Percentiles rank a stretch among this genome's conserved stretches.
These are phyloP conservation scores for Lentinula sp. DNA, from an alignment of 768 basidiomycete genomes.

Conservation along the genomic window DNA sequence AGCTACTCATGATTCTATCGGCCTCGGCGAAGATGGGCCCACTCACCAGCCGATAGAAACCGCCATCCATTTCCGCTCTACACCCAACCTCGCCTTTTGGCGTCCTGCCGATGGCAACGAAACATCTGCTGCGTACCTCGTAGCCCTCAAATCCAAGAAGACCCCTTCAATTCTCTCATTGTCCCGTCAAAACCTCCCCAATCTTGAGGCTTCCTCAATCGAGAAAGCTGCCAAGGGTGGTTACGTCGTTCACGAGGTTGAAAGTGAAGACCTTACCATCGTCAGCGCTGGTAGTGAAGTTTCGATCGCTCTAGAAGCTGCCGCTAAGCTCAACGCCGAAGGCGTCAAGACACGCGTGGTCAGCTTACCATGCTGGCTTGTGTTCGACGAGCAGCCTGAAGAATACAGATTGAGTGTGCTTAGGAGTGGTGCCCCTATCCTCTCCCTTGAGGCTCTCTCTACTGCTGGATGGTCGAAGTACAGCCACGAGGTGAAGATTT, in stretches of 20 bases:
- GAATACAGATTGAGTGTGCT: slow-evolving; percentile 82
- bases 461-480: slow-evolving; percentile 87
- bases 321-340: slow-evolving; percentile 66
- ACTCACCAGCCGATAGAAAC: slow-evolving; percentile 96
- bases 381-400: slow-evolving; percentile 76
- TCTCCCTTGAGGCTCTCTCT: slow-evolving; percentile 81
- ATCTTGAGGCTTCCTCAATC: slow-evolving; percentile 82
- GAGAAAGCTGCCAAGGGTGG: slow-evolving; percentile 81
- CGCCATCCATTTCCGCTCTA: slow-evolving; percentile 78
- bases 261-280: slow-evolving; percentile 79
- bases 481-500: slow-evolving; percentile 64
- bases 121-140: slow-evolving; percentile 87
- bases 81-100: slow-evolving; percentile 90
- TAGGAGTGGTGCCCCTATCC: slow-evolving; percentile 82
- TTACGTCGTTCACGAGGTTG: slow-evolving; percentile 82
- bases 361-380: slow-evolving; percentile 85
- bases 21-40: slow-evolving; percentile 89
- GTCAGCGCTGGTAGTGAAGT: slow-evolving; percentile 91
- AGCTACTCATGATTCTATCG: slow-evolving; percentile 95
- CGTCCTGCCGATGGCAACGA: slow-evolving; percentile 95
- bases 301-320: slow-evolving; percentile 81
- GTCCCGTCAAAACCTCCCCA: slow-evolving; percentile 89
- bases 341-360: slow-evolving; percentile 81
- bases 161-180: slow-evolving; percentile 83
- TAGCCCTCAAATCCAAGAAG: slow-evolving; percentile 64